Percentiles rank a stretch among this genome's conserved stretches.
phyloP scores from a whole-genome alignment of 345 rosid genomes.

The Eucalyptus erythrocorys region DNA sequence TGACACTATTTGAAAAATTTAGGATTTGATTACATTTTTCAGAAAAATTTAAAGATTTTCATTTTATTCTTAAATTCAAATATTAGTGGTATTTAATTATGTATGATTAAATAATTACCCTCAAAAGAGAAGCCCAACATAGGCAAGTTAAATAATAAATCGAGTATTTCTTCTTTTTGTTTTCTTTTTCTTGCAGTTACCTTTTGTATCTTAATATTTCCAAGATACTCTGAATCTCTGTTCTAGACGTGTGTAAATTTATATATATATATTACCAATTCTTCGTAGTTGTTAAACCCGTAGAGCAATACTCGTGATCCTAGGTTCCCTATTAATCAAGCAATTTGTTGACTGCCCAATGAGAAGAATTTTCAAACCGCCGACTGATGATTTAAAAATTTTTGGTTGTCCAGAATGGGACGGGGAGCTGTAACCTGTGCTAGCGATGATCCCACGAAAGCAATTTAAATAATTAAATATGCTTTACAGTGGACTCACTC shows the following conservation, averaged over 20 bases:
- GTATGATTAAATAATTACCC: too few species aligned
- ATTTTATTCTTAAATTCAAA: background rate
- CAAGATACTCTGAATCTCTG: too few species aligned
- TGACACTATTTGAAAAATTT: background rate
- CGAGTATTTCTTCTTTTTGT: too few species aligned
- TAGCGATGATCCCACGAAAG: background rate
- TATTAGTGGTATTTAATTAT: background rate
- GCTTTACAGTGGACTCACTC: background rate
- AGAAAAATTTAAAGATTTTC: rapidly evolving
- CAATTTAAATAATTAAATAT: background rate
- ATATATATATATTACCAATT: background rate
- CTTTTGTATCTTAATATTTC: too few species aligned
- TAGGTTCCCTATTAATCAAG: background rate
- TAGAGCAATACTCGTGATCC: background rate
- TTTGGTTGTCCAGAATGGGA: background rate
- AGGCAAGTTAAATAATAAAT: too few species aligned
- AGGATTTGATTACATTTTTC: background rate
- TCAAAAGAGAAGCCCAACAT: too few species aligned
- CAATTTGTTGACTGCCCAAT: background rate
- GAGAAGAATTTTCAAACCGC: background rate
- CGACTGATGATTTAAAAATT: background rate
- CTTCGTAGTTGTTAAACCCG: background rate
- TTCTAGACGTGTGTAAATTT: too few species aligned
- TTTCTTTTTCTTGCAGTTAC: too few species aligned
- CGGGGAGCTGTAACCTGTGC: background rate